Evolutionary conservation across 2,329 filamentous ascomycete genomes (phyloP).

Genomic region (Pleurostoma richardsiae): DNA sequence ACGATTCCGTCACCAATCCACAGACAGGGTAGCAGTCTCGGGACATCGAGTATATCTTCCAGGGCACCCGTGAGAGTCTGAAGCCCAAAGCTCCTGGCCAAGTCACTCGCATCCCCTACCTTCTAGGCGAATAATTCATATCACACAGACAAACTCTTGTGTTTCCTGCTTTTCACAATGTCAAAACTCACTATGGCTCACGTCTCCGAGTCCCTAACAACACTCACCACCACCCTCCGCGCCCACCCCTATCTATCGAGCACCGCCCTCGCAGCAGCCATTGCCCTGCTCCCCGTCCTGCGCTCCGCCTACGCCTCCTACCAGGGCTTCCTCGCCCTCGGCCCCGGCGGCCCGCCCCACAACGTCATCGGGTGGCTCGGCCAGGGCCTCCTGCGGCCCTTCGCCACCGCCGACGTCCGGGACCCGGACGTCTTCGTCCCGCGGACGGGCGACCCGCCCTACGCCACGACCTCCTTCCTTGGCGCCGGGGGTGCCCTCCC

Average conservation of each 20-base stretch:
- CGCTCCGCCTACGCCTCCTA: constrained; percentile 25
- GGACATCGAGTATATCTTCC: no score
- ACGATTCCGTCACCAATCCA: no score
- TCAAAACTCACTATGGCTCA: no score
- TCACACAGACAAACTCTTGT: no score
- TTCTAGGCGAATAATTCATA: no score
- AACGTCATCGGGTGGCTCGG: constrained; percentile 34
- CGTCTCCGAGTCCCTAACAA: constrained; percentile 1
- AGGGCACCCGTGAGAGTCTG: no score
- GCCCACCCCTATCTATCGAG: constrained; percentile 1
- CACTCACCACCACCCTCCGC: not conserved
- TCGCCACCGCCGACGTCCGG: constrained; percentile 26
- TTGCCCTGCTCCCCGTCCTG: constrained; percentile 6
- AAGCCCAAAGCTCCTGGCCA: no score
- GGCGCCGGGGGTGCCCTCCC: constrained; percentile 15
- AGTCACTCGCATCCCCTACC: no score
- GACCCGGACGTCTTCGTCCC: constrained; percentile 18
- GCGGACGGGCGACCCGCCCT: constrained; percentile 11
- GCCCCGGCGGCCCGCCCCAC: constrained; percentile 36
- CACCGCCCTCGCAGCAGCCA: constrained; percentile 3
- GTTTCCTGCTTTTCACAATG: no score
- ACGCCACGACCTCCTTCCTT: constrained; percentile 15
- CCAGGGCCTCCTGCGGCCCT: constrained; percentile 23
- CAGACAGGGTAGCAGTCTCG: no score
- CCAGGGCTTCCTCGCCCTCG: constrained; percentile 32